Evolutionary conservation across 352 stramenopile genomes (phyloP).

Genomic region (Phytophthora melonis): DNA sequence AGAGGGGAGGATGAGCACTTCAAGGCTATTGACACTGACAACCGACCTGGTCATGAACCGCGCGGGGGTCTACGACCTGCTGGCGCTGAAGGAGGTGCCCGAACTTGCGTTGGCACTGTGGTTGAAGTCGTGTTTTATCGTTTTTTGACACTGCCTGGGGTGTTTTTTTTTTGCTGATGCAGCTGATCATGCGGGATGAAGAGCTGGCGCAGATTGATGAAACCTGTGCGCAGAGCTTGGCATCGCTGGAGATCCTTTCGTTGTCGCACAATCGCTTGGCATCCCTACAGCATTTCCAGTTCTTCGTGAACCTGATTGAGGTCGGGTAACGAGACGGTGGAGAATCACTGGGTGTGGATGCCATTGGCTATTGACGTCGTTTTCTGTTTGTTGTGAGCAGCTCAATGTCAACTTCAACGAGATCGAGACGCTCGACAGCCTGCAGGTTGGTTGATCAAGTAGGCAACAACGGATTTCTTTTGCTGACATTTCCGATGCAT

Average conservation of each 20-base stretch:
- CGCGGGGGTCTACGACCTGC: conserved; percentile 68
- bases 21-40: conserved; percentile 36
- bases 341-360: background rate
- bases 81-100: conserved; percentile 69
- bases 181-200: conserved; percentile 85
- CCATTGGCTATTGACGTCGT: background rate
- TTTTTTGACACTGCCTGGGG: background rate
- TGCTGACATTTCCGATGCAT: too few species aligned
- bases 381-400: conserved; percentile 30
- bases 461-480: too few species aligned
- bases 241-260: conserved; percentile 80
- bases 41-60: conserved; percentile 66
- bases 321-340: conserved; percentile 32
- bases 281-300: conserved; percentile 69
- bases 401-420: conserved; percentile 81
- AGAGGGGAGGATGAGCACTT: background rate
- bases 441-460: conserved; percentile 41
- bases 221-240: conserved; percentile 62
- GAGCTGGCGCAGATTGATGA: conserved; percentile 55
- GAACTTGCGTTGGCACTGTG: background rate
- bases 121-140: background rate
- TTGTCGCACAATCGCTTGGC: conserved; percentile 81
- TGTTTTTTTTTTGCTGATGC: background rate
- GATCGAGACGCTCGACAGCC: conserved; percentile 55
- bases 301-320: conserved; percentile 80